Evolutionary conservation across 2,329 filamentous ascomycete species (phyloP), one percentile per base, ranked within the genome.

Genomic region (Arachnopeziza araneosa): DNA sequence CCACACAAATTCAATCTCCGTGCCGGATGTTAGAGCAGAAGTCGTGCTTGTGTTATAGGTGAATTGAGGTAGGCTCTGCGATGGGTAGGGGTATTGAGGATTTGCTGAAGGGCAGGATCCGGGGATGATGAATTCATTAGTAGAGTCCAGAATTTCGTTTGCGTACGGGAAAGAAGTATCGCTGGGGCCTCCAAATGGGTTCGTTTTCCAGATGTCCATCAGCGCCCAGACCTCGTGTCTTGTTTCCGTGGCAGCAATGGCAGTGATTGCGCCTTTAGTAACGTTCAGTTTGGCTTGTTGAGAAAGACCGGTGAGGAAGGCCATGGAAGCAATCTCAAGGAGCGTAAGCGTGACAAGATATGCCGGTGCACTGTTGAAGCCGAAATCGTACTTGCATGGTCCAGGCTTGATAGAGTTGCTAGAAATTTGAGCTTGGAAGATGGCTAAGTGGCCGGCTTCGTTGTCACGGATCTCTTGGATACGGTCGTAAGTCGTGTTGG

Each of bases 371-470:
- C 57, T 63, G 8, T 55, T 64, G 50, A 70, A 64, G 12, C 67
- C 66, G 55, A 69, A 75, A 14, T 65, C 55, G 58, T 75, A 75
- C 23, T 67, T 63, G 67, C 74, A 76, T 1, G 68, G 64, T 0
- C 72, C 74, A 0, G 77, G 77, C 63, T 78, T 79, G 24, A 77
- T 63, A 1, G 74, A 77, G 1, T 69, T 74, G n/a, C 68, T 60
- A 1, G 74, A 77, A 52, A 79, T 78, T 44, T 73, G 68, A 59
- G 75, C 73, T 60, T 78, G 76, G 66, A 79, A 79, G 59, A 78
- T 76, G 24, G 74, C 70, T 19, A 78, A 64, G 60, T 79, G 76
- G 2, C 77, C 76, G 21, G 76, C 76, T 66, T 79, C 77, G 51
- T 78, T 79, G 62, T 79, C 74, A 7, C 76, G 72, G 56, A 79